phyloP scores from a whole-genome alignment of 2,329 filamentous ascomycete genomes.

The Dactylonectria estremocensis region DNA sequence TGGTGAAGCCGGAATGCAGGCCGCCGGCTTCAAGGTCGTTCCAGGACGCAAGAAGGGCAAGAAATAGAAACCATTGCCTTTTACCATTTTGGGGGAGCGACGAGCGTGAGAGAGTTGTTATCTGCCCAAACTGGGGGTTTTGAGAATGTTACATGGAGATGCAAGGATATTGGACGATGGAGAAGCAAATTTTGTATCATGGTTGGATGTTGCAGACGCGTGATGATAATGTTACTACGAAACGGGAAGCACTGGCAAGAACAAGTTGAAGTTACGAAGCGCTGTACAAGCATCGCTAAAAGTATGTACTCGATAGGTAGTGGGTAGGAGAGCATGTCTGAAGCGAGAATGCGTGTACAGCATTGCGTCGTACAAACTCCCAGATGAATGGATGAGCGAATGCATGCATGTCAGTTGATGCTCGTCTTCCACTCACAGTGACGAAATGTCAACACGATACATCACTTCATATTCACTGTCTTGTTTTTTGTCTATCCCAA shows the following conservation, averaged over 20 bases:
- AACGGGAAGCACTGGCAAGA: background rate
- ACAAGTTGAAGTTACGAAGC: constrained; percentile 8
- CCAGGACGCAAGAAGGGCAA: constrained; percentile 93
- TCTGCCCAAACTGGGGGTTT: too few relatives aligned
- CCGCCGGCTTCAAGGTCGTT: constrained; percentile 88
- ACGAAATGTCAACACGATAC: background rate
- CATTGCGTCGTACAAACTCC: background rate
- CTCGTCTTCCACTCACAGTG: too few relatives aligned
- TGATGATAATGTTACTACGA: constrained; percentile 24
- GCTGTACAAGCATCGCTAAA: constrained; percentile 10
- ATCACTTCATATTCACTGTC: background rate
- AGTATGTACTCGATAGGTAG: background rate
- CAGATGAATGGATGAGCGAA: too few relatives aligned
- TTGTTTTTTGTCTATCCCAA: constrained; percentile 7
- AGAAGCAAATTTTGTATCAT: constrained; percentile 17
- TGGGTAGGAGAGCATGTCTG: constrained; percentile 20
- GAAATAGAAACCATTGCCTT: constrained; percentile 64
- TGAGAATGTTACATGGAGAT: background rate
- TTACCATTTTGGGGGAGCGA: constrained; percentile 30
- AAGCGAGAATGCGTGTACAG: constrained; percentile 16
- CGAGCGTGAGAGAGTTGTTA: constrained; percentile 23
- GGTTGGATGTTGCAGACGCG: constrained; percentile 13
- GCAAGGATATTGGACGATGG: constrained; percentile 2
- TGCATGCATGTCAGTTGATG: background rate
- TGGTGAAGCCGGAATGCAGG: constrained; percentile 60